Percentiles rank a stretch among this genome's conserved stretches.
Evolutionary conservation across 1,284 basidiomycete species (phyloP).

Genomic region (Cryptococcus floricola): DNA sequence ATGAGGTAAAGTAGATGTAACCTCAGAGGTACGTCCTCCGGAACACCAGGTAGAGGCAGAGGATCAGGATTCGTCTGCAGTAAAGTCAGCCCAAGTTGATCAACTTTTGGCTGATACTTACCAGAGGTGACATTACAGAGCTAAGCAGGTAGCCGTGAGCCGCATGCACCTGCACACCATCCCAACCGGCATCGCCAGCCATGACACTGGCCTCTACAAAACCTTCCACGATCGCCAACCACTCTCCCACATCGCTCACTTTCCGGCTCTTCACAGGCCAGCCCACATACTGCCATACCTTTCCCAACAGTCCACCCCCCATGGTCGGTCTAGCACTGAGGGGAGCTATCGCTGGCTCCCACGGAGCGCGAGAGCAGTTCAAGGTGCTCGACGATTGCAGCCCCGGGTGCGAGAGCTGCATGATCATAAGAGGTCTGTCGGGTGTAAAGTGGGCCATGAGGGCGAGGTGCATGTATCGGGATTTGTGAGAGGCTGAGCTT

Average conservation of each 20-base stretch:
- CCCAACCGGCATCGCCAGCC: conserved; percentile 71
- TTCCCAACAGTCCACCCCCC: conserved; percentile 46
- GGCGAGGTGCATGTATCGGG: conserved; percentile 55
- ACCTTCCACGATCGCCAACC: conserved; percentile 55
- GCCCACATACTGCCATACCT: conserved; percentile 54
- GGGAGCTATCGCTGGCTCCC: conserved; percentile 63
- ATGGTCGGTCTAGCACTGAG: conserved; percentile 58
- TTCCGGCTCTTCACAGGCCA: conserved; percentile 63
- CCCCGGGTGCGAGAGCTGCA: conserved; percentile 84
- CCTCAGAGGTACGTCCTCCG: conserved; percentile 37
- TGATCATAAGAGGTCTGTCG: conserved; percentile 47
- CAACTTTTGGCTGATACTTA: conserved; percentile 31
- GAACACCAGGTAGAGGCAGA: conserved; percentile 60
- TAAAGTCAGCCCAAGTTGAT: neutral
- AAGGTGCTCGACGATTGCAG: conserved; percentile 66
- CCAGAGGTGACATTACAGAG: conserved; percentile 76
- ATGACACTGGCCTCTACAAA: conserved; percentile 70
- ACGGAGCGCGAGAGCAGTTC: conserved; percentile 33
- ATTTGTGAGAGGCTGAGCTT: conserved; percentile 37
- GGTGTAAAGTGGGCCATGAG: conserved; percentile 53
- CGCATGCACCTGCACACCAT: conserved; percentile 83
- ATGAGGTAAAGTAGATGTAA: conserved; percentile 66
- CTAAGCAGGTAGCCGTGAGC: conserved; percentile 86
- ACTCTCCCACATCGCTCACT: conserved; percentile 57
- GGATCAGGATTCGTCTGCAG: conserved; percentile 61